Evolutionary conservation across 1,139 yeast species (phyloP).

Genomic region (Kodamaea plutei): DNA sequence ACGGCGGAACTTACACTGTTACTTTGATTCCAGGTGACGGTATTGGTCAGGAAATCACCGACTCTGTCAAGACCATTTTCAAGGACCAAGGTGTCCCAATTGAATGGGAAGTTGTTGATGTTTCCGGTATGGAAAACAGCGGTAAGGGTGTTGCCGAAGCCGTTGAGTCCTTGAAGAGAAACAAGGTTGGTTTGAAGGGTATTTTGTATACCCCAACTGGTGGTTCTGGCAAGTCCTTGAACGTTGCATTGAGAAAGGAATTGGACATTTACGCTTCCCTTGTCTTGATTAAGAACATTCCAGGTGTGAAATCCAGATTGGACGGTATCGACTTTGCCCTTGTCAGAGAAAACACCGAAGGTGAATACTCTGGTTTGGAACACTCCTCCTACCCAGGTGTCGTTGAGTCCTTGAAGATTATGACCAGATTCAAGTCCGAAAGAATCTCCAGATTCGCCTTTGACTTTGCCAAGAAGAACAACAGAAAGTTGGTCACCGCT

Average conservation of each 20-base stretch:
- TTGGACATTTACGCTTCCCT: slow-evolving; percentile 93
- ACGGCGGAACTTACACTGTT: slow-evolving; percentile 91
- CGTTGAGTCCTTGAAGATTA: slow-evolving; percentile 92
- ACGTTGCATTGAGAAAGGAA: slow-evolving; percentile 95
- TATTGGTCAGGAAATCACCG: slow-evolving; percentile 94
- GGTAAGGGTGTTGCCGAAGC: slow-evolving; percentile 77
- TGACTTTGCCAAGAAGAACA: slow-evolving; percentile 89
- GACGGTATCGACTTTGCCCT: slow-evolving; percentile 87
- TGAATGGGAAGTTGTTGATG: slow-evolving; percentile 90
- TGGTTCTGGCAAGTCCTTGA: slow-evolving; percentile 58
- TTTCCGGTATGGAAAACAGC: slow-evolving; percentile 70
- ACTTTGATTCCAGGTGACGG: slow-evolving; percentile 97
- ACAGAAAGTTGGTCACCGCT: slow-evolving; percentile 90
- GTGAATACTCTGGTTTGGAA: slow-evolving; percentile 98
- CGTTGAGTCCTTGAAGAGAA: slow-evolving; percentile 87
- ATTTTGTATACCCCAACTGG: slow-evolving; percentile 88
- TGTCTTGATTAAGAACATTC: slow-evolving; percentile 88
- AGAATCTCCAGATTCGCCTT: slow-evolving; percentile 97
- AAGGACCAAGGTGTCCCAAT: slow-evolving; percentile 83
- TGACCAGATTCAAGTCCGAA: slow-evolving; percentile 93
- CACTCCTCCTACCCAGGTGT: slow-evolving; percentile 98
- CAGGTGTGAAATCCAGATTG: slow-evolving; percentile 89
- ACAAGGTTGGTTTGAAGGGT: slow-evolving; percentile 96
- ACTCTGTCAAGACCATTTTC: slow-evolving; percentile 88
- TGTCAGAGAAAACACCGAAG: slow-evolving; percentile 96